Evolutionary conservation across 1,284 basidiomycete species (phyloP).

Genomic region (Mycena citricolor): DNA sequence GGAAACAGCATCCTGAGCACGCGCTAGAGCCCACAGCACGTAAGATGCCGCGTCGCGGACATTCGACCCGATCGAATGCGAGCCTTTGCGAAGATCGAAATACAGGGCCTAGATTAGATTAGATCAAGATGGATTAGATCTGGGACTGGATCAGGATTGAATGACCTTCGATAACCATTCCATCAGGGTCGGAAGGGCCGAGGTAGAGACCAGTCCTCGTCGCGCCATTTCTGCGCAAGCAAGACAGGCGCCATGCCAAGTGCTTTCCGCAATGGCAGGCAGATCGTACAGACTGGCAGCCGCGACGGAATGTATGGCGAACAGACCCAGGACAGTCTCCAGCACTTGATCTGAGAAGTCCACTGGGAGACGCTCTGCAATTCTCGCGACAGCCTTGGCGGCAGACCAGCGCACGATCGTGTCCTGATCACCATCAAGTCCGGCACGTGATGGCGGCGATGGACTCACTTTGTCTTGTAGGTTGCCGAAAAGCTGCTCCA

Average conservation of each 20-base stretch:
- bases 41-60: conserved; percentile 96
- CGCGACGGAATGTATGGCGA: conserved; percentile 63
- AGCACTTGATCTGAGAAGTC: conserved; percentile 81
- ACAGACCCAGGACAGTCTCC: conserved; percentile 72
- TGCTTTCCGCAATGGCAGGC: conserved; percentile 75
- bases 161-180: conserved; percentile 80
- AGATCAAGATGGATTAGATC: conserved; percentile 16
- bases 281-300: conserved; percentile 68
- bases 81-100: conserved; percentile 90
- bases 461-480: conserved; percentile 78
- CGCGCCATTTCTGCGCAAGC: conserved; percentile 92
- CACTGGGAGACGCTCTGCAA: conserved; percentile 77
- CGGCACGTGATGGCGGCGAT: conserved; percentile 5
- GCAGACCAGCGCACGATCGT: conserved; percentile 94
- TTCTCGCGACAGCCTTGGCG: conserved; percentile 89
- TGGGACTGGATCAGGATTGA: conserved; percentile 56
- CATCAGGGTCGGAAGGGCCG: conserved; percentile 62
- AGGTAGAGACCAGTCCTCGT: conserved; percentile 65
- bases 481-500: conserved; percentile 74
- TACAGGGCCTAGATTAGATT: conserved; percentile 67
- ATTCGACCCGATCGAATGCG: conserved; percentile 91
- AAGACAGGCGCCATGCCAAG: conserved; percentile 95
- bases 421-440: conserved; percentile 55
- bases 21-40: conserved; percentile 91
- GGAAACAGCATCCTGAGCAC: conserved; percentile 64